Base-by-base conservation (phyloP, 2,329 filamentous ascomycete genomes). In the Fusarium temperatum region DNA sequence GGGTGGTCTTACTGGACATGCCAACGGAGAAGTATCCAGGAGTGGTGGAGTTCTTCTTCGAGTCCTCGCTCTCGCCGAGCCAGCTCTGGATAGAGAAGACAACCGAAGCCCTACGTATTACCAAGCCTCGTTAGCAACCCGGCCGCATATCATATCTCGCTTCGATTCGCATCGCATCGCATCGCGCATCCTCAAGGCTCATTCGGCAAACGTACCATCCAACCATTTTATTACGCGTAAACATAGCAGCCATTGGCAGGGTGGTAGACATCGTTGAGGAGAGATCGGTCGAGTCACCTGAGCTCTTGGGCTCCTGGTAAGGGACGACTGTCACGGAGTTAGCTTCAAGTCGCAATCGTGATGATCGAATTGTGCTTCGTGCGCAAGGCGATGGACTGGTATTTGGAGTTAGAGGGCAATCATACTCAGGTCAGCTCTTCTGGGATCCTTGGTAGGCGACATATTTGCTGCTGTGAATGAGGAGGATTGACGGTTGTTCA, bases 151-250 rank as follows among this genome's bases (percentile, higher is more conserved):
- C 42, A 24, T 45, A 48, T 20, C 15, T 51, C 30, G 38, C 32
- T 50, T 55, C 47, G 42, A 18, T 39, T 59, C 57, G 47, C 45
- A 55, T 71, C n/a, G 50, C 45, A 60, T 70, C 22, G 47, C 48
- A 41, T 68, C 57, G 17, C 28, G 50, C 51, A 22, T 61, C 47
- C 38, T 48, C 24, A 30, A 24, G 48, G 32, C 24, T 44, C 47
- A 22, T 55, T 54, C 20, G 24, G 53, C n/a, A 17, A 48, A 81
- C 85, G 69, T 83, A 90, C 89, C 90, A 92, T 80, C 90, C 90
- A 66, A 92, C 84, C 79, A 89, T 96, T 88, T 94, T 93, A 85
- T 97, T 98, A 76, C 95, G 97, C 80, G 92, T 96, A 44, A 89
- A 86, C 63, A 92, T 80, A 41, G 87, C 94, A 83, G 93, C 95